Percentiles rank a stretch among this genome's conserved stretches.
Conservation (phyloP, 805 yeast species). For the Torulaspora quercuum region DNA sequence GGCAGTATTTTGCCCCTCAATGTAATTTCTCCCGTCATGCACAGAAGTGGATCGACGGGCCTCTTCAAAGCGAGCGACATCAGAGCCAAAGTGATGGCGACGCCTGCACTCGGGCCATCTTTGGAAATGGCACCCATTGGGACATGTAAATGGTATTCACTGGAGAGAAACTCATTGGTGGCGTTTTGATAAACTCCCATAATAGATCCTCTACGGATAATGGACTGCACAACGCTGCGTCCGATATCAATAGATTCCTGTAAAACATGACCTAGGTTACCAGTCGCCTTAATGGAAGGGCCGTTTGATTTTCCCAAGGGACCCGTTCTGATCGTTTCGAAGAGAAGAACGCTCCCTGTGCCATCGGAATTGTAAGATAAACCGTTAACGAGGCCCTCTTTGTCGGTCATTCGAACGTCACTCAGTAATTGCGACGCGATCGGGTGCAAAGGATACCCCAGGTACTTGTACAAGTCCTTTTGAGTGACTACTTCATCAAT, state of each 20-base stretch:
- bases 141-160: constrained; percentile 66
- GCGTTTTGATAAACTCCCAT: constrained; percentile 34
- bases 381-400: constrained; percentile 79
- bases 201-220: constrained; percentile 41
- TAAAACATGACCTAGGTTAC: constrained; percentile 76
- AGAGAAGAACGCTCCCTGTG: constrained; percentile 72
- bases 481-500: constrained; percentile 43
- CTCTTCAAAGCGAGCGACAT: constrained; percentile 65
- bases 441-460: constrained; percentile 61
- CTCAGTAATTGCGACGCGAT: constrained; percentile 43
- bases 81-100: constrained; percentile 77
- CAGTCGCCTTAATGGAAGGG: constrained; percentile 61
- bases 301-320: constrained; percentile 33
- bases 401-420: constrained; percentile 46
- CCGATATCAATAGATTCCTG: constrained; percentile 82
- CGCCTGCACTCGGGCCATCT: constrained; percentile 51
- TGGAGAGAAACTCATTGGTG: constrained; percentile 45
- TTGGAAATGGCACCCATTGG: constrained; percentile 66
- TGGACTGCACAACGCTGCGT: constrained; percentile 62
- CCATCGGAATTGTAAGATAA: constrained; percentile 85
- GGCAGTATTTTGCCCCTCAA: constrained; percentile 74
- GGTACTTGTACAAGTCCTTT: constrained; percentile 59
- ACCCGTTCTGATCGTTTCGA: constrained; percentile 72
- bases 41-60: constrained; percentile 50
- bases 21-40: constrained; percentile 87